A percentile compares a stretch with the other conserved stretches of the same genome.
Conservation (phyloP, 768 basidiomycete genomes). For the Podaxis mareebaensis region DNA sequence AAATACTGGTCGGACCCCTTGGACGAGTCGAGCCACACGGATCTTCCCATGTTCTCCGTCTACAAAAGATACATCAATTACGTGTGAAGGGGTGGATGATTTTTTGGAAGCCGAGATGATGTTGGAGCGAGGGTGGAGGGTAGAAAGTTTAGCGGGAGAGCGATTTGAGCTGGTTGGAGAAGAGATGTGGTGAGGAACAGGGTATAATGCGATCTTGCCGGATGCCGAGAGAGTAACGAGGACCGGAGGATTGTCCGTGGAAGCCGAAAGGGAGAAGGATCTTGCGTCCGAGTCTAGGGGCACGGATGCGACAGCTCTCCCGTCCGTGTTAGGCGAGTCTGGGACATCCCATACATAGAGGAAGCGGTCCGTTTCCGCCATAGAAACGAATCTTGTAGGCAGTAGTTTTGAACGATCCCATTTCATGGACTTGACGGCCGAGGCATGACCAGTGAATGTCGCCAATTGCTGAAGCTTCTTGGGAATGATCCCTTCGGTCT, state of each 20-base stretch:
- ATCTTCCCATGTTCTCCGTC: constrained; percentile 41
- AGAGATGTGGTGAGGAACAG: constrained; percentile 48
- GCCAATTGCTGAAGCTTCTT: constrained; percentile 47
- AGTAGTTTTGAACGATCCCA: constrained; percentile 49
- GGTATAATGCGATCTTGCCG: constrained; percentile 58
- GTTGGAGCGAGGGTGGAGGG: constrained; percentile 53
- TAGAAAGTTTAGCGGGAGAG: constrained; percentile 46
- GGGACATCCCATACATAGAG: constrained; percentile 62
- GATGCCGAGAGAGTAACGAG: constrained; percentile 60
- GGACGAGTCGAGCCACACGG: constrained; percentile 53
- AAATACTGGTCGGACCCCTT: constrained; percentile 61
- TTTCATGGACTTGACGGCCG: constrained; percentile 48
- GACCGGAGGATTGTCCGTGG: constrained; percentile 34
- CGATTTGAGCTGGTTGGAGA: constrained; percentile 39
- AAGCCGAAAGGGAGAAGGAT: constrained; percentile 36
- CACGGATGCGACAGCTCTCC: constrained; percentile 58
- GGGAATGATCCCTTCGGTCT: constrained; percentile 27
- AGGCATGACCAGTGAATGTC: constrained; percentile 67
- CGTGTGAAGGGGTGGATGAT: constrained; percentile 31
- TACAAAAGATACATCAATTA: constrained; percentile 51
- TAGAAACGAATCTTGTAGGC: constrained; percentile 53
- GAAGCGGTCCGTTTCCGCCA: constrained; percentile 63
- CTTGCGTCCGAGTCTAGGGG: constrained; percentile 68
- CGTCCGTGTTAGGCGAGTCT: constrained; percentile 39
- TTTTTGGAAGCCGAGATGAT: constrained; percentile 42